Base-by-base conservation (phyloP, 129 eudicot species). In the Arctium minus region DNA sequence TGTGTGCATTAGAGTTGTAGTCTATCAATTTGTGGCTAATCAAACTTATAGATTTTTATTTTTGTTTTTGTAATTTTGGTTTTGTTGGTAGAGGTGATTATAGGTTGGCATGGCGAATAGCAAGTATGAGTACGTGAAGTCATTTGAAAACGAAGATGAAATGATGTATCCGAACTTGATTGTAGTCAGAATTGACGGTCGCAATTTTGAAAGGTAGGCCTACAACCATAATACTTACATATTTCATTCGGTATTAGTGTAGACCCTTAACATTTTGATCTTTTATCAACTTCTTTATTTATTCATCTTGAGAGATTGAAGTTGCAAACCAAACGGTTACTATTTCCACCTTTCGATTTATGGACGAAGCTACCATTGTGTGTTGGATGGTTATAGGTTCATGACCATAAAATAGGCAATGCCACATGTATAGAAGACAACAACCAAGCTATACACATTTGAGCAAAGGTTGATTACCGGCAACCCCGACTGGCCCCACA, bases 101-200 rank as follows among this genome's bases (percentile, higher is more conserved):
- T 22, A 62, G 84, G 84, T 42, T 8, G 71, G 4, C 40, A 95
- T 95, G 98, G 98, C 98, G 1, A 95, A 95, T 53, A 92, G 98
- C 93, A 93, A 91, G 89, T 95, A 95, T 64, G 97, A 93, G 85
- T 95, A 95, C 62, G 98, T 95, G 8, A 95, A 95, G 76, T 77
- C 84, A 0, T 92, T 84, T 77, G 98, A 95, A 84, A 85, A 38
- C 10, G 85, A 88, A 65, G 97, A 95, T 40, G 89, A 92, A 78
- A 84, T 95, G 35, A 83, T 92, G 91, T 83, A 78, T 35, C 94
- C 97, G 0, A 91, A 87, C 73, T 44, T 91, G 68, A 87, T 95
- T 68, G 88, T 93, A 75, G 86, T 90, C 68, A 89, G 82, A n/a
- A 74, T 95, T 11, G 53, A 85, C 17, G 97, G 92, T 18, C 89